phyloP scores from a whole-genome alignment of 1,284 basidiomycete genomes.

The Wolfiporia cocos region DNA sequence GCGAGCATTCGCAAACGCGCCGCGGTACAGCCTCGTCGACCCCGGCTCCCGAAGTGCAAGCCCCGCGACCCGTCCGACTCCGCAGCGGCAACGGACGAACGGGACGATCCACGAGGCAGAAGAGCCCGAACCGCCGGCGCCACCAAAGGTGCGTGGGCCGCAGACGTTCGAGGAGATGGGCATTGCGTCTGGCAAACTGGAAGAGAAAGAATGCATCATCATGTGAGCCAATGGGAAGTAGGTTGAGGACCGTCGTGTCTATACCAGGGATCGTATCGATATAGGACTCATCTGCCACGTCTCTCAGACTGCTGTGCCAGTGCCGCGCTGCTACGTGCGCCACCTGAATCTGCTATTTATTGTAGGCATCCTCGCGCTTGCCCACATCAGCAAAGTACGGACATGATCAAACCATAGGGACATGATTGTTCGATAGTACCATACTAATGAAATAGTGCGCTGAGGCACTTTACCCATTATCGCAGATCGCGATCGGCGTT shows the following conservation, averaged over 20 bases:
- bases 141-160: constrained; percentile 36
- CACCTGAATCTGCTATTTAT: too few species aligned
- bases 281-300: neutral
- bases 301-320: too few species aligned
- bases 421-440: too few species aligned
- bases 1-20: constrained; percentile 20
- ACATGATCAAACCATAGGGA: too few species aligned
- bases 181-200: constrained; percentile 64
- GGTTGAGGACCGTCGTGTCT: too few species aligned
- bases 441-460: too few species aligned
- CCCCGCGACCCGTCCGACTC: neutral
- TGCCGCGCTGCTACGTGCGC: too few species aligned
- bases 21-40: constrained; percentile 25
- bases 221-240: constrained; percentile 43
- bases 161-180: constrained; percentile 94
- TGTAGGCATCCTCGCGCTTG: too few species aligned
- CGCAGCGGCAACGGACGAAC: constrained; percentile 1
- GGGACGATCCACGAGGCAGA: neutral
- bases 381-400: too few species aligned
- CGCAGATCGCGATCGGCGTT: too few species aligned
- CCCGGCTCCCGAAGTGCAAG: constrained; percentile 16
- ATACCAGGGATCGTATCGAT: too few species aligned
- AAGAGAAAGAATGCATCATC: constrained; percentile 78
- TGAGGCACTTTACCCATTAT: too few species aligned
- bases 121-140: neutral